These are phyloP conservation scores for Hanseniaspora opuntiae DNA, from an alignment of 805 yeast genomes.

Conservation along the genomic window DNA sequence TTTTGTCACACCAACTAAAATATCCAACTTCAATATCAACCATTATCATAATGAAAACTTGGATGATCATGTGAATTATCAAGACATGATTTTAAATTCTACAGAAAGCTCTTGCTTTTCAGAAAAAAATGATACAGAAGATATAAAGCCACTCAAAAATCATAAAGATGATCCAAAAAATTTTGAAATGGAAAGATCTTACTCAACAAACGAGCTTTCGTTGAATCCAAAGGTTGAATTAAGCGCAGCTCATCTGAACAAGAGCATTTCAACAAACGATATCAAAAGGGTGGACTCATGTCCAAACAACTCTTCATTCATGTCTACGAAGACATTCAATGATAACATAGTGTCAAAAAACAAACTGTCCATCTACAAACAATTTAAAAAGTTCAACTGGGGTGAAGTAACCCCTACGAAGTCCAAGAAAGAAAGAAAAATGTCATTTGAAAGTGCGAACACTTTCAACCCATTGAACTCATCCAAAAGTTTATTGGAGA, in stretches of 20 bases:
- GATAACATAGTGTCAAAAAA: neutral
- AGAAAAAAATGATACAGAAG: neutral
- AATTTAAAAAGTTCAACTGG: conserved; percentile 11
- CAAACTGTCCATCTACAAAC: conserved; percentile 5
- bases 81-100: neutral
- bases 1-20: conserved; percentile 9
- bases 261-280: neutral
- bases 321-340: neutral
- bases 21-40: neutral
- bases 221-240: neutral
- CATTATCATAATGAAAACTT: neutral
- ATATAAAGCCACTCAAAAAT: neutral
- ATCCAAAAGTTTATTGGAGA: neutral
- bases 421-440: neutral
- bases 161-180: neutral
- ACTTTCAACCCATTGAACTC: neutral
- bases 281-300: neutral
- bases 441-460: neutral
- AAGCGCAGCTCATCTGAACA: neutral
- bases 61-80: neutral
- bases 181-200: neutral
- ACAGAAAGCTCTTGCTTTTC: too few species aligned
- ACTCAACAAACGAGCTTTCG: neutral
- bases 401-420: neutral
- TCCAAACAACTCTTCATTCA: neutral